Conservation (phyloP, 371 early-diverging fungal genomes). For the Mucor lusitanicus region DNA sequence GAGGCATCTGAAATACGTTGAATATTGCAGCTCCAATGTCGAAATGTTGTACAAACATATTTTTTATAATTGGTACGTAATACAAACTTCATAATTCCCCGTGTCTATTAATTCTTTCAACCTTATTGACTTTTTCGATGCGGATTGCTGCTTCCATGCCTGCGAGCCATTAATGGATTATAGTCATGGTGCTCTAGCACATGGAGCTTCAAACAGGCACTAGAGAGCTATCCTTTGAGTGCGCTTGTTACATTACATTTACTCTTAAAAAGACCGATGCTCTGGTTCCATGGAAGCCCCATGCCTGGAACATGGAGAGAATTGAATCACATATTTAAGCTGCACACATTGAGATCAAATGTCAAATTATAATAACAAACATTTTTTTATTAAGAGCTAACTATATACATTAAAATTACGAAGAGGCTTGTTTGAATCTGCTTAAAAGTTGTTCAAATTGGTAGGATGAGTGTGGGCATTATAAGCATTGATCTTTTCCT, state of each 20-base stretch:
- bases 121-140: background rate
- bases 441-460: background rate
- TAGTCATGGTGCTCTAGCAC: background rate
- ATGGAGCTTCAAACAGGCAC: background rate
- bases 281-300: no score
- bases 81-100: background rate
- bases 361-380: background rate
- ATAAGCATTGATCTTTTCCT: slow-evolving; percentile 3
- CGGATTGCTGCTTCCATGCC: background rate
- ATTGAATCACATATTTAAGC: background rate
- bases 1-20: background rate
- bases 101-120: background rate
- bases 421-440: background rate
- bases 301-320: no score
- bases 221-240: background rate
- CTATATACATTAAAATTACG: background rate
- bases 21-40: background rate
- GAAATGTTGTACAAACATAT: background rate
- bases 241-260: no score
- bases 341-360: background rate
- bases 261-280: background rate
- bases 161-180: background rate
- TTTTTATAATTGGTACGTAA: background rate
- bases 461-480: background rate
- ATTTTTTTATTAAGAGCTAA: background rate